Conservation (phyloP, 352 stramenopile genomes). For the Globisporangium spinosum region DNA sequence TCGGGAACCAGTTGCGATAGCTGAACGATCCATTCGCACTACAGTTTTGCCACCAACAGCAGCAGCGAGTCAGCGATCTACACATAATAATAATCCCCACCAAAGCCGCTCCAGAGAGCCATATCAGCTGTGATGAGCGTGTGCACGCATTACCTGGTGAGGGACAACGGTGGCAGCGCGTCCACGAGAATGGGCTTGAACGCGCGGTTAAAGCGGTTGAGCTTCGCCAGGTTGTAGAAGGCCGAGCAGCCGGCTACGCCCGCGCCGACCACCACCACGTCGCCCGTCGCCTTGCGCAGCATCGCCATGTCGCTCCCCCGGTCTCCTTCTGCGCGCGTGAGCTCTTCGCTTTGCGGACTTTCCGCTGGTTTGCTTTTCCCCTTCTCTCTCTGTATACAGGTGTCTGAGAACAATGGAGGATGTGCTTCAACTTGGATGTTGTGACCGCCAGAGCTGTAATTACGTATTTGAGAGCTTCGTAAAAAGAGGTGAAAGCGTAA, state of each 20-base stretch:
- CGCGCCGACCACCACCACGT: slow-evolving; percentile 71
- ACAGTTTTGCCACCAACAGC: not conserved
- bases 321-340: not conserved
- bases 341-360: not conserved
- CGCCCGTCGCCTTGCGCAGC: slow-evolving; percentile 47
- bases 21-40: slow-evolving; percentile 77
- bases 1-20: slow-evolving; percentile 84
- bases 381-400: not conserved
- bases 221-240: slow-evolving; percentile 69
- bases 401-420: not conserved
- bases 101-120: not conserved
- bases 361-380: slow-evolving; percentile 6
- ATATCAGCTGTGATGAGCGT: not conserved
- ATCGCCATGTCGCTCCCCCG: slow-evolving; percentile 15
- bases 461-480: not conserved
- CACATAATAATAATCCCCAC: not conserved
- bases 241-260: slow-evolving; percentile 73
- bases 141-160: slow-evolving; percentile 42
- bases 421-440: slow-evolving; percentile 15
- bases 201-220: slow-evolving; percentile 50
- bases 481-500: not conserved
- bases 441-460: not conserved
- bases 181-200: slow-evolving; percentile 79
- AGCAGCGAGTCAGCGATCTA: not conserved
- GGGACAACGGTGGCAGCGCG: slow-evolving; percentile 52